Conservation (phyloP, 2,329 filamentous ascomycete genomes). For the Aspergillus sp. region DNA sequence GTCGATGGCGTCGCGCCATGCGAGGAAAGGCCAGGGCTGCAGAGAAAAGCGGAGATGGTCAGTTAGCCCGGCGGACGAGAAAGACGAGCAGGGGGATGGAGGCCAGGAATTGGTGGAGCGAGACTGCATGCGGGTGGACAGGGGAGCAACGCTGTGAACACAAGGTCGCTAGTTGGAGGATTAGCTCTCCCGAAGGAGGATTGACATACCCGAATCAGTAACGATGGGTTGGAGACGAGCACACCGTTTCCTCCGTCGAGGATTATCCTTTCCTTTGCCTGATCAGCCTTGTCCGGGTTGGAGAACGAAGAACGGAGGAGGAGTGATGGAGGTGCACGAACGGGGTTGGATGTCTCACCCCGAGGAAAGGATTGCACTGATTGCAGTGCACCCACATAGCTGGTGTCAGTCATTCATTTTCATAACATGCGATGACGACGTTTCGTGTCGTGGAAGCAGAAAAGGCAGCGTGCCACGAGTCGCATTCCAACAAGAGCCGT, state of each 20-base stretch:
- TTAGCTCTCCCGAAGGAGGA: conserved; percentile 15
- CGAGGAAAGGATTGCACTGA: too few species aligned
- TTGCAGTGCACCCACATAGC: too few species aligned
- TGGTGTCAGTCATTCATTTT: too few species aligned
- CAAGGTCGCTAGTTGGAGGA: conserved; percentile 17
- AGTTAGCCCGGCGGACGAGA: neutral
- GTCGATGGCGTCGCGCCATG: neutral
- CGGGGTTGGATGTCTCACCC: too few species aligned
- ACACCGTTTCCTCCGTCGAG: neutral
- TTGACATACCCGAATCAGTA: conserved; percentile 18
- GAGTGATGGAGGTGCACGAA: too few species aligned
- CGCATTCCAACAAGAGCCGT: neutral
- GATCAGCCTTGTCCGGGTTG: neutral
- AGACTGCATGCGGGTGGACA: conserved; percentile 8
- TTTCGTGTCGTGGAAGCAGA: neutral
- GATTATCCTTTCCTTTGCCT: neutral
- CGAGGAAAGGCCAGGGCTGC: conserved; percentile 3
- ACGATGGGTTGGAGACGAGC: conserved; percentile 10
- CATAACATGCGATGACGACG: neutral
- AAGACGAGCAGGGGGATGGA: neutral
- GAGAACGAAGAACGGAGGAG: too few species aligned
- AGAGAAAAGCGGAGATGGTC: conserved; percentile 7
- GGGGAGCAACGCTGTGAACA: conserved; percentile 11
- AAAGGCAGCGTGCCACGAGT: neutral
- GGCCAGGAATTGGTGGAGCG: neutral